Conservation (phyloP, 768 basidiomycete species). For the Cytidiella melzeri region DNA sequence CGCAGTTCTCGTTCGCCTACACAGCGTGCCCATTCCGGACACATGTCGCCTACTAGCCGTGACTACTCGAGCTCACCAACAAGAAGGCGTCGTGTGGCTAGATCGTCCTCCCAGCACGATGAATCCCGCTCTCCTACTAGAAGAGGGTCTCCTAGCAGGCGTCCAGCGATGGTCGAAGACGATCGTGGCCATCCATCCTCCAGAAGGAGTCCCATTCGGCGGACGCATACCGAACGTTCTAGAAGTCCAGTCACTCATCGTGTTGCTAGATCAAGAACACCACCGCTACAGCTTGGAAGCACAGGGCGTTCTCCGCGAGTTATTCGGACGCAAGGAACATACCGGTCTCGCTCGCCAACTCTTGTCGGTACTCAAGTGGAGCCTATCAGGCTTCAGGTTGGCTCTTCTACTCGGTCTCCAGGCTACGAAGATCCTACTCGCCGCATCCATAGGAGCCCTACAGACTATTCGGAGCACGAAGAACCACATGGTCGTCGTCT, state of each 20-base stretch:
- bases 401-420: not conserved
- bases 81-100: not conserved
- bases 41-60: too few relatives aligned
- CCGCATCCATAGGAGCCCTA: not conserved
- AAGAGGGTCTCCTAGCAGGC: not conserved
- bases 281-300: not conserved
- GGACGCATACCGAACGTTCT: not conserved
- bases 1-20: slow-evolving; percentile 4
- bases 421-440: not conserved
- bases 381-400: not conserved
- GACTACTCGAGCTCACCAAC: not conserved
- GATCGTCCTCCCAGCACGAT: too few relatives aligned
- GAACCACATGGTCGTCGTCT: not conserved
- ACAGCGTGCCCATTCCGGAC: not conserved
- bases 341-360: not conserved
- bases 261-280: not conserved
- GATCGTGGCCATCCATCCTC: not conserved
- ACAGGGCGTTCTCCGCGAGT: not conserved
- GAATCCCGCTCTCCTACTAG: too few relatives aligned
- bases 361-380: not conserved
- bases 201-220: not conserved
- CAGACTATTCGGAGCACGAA: not conserved
- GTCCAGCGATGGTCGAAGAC: not conserved
- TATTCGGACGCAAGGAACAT: not conserved
- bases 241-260: not conserved